Evolutionary conservation across 106 monocot species (phyloP).

Genomic region (Dioscorea alata): DNA sequence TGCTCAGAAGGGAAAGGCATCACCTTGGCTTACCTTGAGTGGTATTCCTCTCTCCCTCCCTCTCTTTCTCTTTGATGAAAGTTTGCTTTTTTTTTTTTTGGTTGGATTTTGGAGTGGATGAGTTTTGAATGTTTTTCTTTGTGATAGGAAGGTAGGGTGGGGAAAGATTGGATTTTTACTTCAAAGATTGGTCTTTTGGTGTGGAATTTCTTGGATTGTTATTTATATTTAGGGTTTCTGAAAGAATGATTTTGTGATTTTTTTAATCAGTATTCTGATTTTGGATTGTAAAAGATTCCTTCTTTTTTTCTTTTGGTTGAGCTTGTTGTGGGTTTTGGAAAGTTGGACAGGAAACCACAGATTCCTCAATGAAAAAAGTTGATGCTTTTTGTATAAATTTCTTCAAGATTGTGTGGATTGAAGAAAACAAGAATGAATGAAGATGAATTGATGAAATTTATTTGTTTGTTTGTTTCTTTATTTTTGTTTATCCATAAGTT

Average conservation of each 20-base stretch:
- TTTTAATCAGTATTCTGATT: too few species aligned
- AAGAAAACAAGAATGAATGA: not conserved
- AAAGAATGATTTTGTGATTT: too few species aligned
- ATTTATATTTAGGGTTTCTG: too few species aligned
- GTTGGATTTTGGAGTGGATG: not conserved
- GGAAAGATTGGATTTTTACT: too few species aligned
- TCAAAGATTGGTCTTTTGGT: too few species aligned
- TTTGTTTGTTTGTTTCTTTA: not conserved
- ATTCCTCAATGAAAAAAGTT: not conserved
- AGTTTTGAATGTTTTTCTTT: too few species aligned
- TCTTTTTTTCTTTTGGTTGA: too few species aligned
- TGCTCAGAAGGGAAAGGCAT: not conserved
- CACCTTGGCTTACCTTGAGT: slow-evolving; percentile 5
- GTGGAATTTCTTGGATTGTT: too few species aligned
- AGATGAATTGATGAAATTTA: not conserved
- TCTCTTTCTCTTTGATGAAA: not conserved
- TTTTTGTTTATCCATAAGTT: not conserved
- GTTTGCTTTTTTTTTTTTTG: not conserved
- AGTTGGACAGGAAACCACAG: not conserved
- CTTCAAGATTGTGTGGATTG: not conserved
- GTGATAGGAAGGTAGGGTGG: too few species aligned
- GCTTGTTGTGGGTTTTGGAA: too few species aligned
- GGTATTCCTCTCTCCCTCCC: not conserved
- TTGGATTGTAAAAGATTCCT: too few species aligned
- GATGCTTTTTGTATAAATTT: not conserved